Evolutionary conservation across 306 rosid genomes (phyloP), one percentile per base, ranked within the genome.

Genomic region (Quercus mongolica): DNA sequence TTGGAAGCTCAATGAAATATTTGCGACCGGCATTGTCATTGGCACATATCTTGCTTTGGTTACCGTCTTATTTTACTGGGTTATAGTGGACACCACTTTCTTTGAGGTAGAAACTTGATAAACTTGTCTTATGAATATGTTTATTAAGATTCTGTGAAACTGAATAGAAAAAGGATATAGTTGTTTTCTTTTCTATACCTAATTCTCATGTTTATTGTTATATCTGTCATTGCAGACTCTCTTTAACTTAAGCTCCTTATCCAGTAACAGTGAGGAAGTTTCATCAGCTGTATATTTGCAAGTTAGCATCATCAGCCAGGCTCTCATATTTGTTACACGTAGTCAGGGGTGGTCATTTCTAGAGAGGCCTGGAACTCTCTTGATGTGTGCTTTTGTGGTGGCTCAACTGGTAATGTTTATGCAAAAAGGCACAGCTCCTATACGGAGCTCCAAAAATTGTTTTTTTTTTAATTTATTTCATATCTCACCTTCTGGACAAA

Each of bases 301-400:
- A 89, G 92, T 93, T 30, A 93, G 97, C 87, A 88, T 91, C 86
- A 89, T 93, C 70, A 93, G 97, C 79, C 96, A 93, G 84, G 97
- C 97, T 81, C 89, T 93, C 77, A 93, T 93, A 74, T 91, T 93
- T 81, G 97, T 93, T 26, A 93, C 97, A 18, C 87, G 96, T 10
- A 91, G 96, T 72, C 91, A 84, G 65, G 85, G 93, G 8, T 93
- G 91, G 91, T 93, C 96, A 21, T 93, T 88, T 79, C 80, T 83
- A 26, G 97, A 93, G 82, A 85, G 97, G 77, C 97, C 96, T 7
- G 97, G 97, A 76, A 21, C 11, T 81, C 87, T 93, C 61, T 78
- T 93, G 81, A 88, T 91, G 91, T 86, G 88, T 19, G 97, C 96
- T 68, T 93, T 93, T 84, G 90, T 93, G 74, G 55, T 93, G 77